Evolutionary conservation across 257 asterid species (phyloP).

Genomic region (Penstemon newberryi): DNA sequence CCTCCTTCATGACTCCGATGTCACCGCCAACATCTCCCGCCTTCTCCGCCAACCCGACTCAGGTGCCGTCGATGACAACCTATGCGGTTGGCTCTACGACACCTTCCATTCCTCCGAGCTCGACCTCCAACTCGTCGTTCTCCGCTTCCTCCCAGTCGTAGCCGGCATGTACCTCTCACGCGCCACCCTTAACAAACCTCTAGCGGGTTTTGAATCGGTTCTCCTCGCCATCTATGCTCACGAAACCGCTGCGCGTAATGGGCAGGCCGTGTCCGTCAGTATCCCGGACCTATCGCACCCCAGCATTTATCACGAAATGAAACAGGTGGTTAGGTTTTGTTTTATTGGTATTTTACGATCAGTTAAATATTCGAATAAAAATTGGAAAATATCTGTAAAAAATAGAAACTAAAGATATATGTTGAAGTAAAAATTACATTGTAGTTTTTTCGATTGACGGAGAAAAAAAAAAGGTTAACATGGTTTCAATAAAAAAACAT

Average conservation of each 20-base stretch:
- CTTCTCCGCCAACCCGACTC: constrained; percentile 79
- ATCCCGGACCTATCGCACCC: constrained; percentile 72
- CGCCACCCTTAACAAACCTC: constrained; percentile 64
- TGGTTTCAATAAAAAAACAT: too few relatives aligned
- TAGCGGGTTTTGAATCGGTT: constrained; percentile 83
- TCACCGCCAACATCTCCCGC: constrained; percentile 49
- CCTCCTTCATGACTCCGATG: constrained; percentile 65
- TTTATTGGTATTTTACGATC: too few relatives aligned
- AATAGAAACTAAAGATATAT: too few relatives aligned
- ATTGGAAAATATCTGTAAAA: too few relatives aligned
- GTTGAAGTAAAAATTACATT: too few relatives aligned
- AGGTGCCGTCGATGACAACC: constrained; percentile 73
- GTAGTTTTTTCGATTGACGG: too few relatives aligned
- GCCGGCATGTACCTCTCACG: constrained; percentile 82
- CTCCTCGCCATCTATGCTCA: constrained; percentile 73
- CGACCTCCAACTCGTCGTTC: constrained; percentile 81
- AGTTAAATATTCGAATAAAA: too few relatives aligned
- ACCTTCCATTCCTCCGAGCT: constrained; percentile 75
- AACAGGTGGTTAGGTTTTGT: constrained; percentile 19
- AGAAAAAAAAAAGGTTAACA: too few relatives aligned
- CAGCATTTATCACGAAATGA: constrained; percentile 79
- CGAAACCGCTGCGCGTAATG: constrained; percentile 61
- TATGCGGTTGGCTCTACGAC: constrained; percentile 96
- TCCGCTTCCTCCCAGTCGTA: constrained; percentile 69
- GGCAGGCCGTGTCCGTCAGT: constrained; percentile 58